Percentiles rank a stretch among this genome's conserved stretches.
These are phyloP conservation scores for Trematosphaeria pertusa DNA, from an alignment of 2,329 filamentous ascomycete species.

Conservation along the genomic window DNA sequence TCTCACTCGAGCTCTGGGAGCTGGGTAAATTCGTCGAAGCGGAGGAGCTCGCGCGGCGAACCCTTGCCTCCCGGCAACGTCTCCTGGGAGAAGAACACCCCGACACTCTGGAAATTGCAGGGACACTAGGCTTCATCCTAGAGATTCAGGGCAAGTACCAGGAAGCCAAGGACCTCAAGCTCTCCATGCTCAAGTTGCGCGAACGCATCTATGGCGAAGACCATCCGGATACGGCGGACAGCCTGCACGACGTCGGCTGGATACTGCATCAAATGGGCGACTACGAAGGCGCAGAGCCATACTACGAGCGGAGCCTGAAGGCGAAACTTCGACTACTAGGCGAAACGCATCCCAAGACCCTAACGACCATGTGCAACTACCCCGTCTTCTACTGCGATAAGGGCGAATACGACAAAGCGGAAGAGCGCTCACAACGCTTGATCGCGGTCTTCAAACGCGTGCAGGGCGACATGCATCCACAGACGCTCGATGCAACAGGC, in stretches of 20 bases:
- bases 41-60: constrained; percentile 14
- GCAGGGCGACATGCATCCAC: constrained; percentile 13
- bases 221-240: constrained; percentile 19
- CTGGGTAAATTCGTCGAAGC: constrained; percentile 17
- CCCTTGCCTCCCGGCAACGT: constrained; percentile 9
- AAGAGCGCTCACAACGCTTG: constrained; percentile 4
- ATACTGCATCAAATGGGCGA: constrained; percentile 17
- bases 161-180: constrained; percentile 15
- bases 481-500: constrained; percentile 17
- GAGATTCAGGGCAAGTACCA: constrained; percentile 16
- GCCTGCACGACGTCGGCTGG: constrained; percentile 20
- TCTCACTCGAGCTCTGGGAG: constrained; percentile 19
- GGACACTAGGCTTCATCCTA: constrained; percentile 18
- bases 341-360: constrained; percentile 15
- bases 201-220: constrained; percentile 15
- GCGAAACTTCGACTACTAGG: constrained; percentile 13
- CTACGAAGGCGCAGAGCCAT: constrained; percentile 15
- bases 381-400: constrained; percentile 19
- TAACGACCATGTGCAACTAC: constrained; percentile 18
- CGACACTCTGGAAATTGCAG: constrained; percentile 18
- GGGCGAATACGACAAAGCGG: constrained; percentile 12
- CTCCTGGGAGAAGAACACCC: constrained; percentile 17
- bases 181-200: constrained; percentile 10
- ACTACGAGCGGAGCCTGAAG: constrained; percentile 11
- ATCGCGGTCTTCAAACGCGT: constrained; percentile 14